These are phyloP conservation scores for Megacollybia marginata DNA, from an alignment of 768 basidiomycete species.

Conservation along the genomic window DNA sequence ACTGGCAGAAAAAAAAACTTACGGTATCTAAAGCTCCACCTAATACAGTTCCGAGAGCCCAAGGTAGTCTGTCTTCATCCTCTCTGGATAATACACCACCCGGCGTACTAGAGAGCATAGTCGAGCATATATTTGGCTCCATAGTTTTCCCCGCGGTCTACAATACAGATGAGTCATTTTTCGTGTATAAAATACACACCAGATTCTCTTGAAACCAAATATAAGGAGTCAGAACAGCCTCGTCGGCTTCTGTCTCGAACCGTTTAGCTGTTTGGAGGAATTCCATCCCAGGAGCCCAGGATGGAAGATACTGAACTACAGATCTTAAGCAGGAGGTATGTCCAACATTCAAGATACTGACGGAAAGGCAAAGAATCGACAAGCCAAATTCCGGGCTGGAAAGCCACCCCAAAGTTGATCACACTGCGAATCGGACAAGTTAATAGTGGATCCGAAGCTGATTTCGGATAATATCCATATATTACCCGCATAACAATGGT, in stretches of 20 bases:
- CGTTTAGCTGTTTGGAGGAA: not conserved
- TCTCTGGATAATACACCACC: not conserved
- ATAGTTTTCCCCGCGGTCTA: not conserved
- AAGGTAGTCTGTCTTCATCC: not conserved
- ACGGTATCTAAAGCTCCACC: not conserved
- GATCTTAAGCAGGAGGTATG: not conserved
- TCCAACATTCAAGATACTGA: not conserved
- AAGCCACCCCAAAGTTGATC: not conserved
- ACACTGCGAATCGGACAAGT: not conserved
- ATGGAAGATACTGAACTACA: not conserved
- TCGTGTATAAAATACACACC: not conserved
- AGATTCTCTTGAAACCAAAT: not conserved
- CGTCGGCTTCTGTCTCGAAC: not conserved
- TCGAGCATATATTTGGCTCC: not conserved
- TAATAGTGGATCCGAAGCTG: not conserved
- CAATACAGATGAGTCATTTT: not conserved
- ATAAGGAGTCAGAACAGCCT: not conserved
- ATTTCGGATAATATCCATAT: not conserved
- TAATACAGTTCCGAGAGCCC: not conserved
- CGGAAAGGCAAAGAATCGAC: slow-evolving; percentile 16
- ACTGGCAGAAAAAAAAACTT: not conserved
- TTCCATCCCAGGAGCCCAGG: not conserved
- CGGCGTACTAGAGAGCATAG: not conserved
- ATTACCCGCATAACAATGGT: not conserved
- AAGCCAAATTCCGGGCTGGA: slow-evolving; percentile 8